Percentiles rank a stretch among this genome's conserved stretches.
Conservation (phyloP, 192 early-diverging fungal genomes). For the Backusella tarrabulga region DNA sequence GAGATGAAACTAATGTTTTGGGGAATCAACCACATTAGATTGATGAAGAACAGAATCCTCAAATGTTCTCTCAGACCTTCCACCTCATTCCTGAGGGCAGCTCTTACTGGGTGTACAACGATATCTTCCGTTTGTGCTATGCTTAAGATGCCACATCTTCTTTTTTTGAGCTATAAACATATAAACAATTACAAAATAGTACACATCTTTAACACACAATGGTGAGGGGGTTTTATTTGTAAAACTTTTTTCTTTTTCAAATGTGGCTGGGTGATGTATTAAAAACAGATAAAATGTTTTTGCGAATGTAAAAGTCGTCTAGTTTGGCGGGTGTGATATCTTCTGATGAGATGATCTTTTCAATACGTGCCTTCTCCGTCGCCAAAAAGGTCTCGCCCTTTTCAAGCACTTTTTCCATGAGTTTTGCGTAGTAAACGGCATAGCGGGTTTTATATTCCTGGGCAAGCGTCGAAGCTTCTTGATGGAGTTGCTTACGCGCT, state of each 20-base stretch:
- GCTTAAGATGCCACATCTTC: constrained; percentile 36
- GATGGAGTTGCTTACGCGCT: neutral
- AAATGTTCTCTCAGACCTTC: constrained; percentile 88
- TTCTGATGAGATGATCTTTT: constrained; percentile 71
- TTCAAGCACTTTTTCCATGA: constrained; percentile 82
- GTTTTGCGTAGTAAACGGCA: constrained; percentile 87
- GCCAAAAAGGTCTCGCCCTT: constrained; percentile 62
- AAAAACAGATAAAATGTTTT: constrained; percentile 75
- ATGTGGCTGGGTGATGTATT: neutral
- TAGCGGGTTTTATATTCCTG: constrained; percentile 44
- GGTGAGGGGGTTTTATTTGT: too few species aligned
- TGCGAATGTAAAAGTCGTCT: constrained; percentile 85
- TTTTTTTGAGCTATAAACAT: neutral
- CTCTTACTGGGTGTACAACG: constrained; percentile 83
- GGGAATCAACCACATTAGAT: constrained; percentile 37
- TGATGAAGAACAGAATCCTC: constrained; percentile 81
- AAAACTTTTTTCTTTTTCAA: neutral
- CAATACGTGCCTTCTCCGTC: constrained; percentile 80
- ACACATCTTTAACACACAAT: neutral
- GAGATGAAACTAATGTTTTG: neutral
- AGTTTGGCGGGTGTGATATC: constrained; percentile 66
- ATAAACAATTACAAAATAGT: neutral
- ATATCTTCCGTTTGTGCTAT: constrained; percentile 82
- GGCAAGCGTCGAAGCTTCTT: constrained; percentile 40
- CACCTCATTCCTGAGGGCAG: constrained; percentile 71